Conservation (phyloP, 176 grass and related monocot species). For the Musa acuminata region DNA sequence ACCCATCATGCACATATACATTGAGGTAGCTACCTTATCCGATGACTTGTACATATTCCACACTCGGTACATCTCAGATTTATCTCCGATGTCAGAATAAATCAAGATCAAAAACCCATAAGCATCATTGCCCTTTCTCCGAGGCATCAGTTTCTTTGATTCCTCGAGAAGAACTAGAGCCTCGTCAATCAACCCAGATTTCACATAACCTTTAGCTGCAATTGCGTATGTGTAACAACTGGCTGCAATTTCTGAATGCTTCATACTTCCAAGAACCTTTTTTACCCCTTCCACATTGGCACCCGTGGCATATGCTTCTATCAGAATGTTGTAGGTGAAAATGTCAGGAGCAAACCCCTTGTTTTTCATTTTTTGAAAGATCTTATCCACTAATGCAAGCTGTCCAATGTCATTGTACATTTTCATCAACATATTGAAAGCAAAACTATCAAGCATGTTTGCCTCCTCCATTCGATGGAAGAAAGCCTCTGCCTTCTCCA, state of each 20-base stretch:
- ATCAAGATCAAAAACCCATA: slow-evolving; percentile 33
- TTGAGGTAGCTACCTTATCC: slow-evolving; percentile 22
- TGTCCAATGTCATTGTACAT: slow-evolving; percentile 28
- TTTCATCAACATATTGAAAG: slow-evolving; percentile 40
- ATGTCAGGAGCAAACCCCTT: slow-evolving; percentile 23
- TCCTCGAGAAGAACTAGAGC: slow-evolving; percentile 26
- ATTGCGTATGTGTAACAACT: slow-evolving; percentile 28
- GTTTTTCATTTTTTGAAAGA: slow-evolving; percentile 33
- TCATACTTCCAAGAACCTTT: slow-evolving; percentile 19
- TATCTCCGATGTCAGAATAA: slow-evolving; percentile 33
- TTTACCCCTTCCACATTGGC: slow-evolving; percentile 27
- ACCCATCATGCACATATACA: slow-evolving; percentile 51
- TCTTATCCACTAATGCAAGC: slow-evolving; percentile 25
- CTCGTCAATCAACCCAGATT: slow-evolving; percentile 28
- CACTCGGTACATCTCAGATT: slow-evolving; percentile 24
- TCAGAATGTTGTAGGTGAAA: slow-evolving; percentile 24
- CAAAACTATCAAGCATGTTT: slow-evolving; percentile 16
- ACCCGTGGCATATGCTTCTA: slow-evolving; percentile 18
- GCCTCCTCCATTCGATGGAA: slow-evolving; percentile 31
- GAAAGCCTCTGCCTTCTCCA: slow-evolving; percentile 38
- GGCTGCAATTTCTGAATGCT: slow-evolving; percentile 5
- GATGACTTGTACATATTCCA: slow-evolving; percentile 33
- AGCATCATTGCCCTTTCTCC: slow-evolving; percentile 17
- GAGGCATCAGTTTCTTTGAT: slow-evolving; percentile 29
- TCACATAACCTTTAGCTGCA: slow-evolving; percentile 19